A percentile compares a stretch with the other conserved stretches of the same genome.
Evolutionary conservation across 768 basidiomycete genomes (phyloP).

Genomic region (Russula brevipes): DNA sequence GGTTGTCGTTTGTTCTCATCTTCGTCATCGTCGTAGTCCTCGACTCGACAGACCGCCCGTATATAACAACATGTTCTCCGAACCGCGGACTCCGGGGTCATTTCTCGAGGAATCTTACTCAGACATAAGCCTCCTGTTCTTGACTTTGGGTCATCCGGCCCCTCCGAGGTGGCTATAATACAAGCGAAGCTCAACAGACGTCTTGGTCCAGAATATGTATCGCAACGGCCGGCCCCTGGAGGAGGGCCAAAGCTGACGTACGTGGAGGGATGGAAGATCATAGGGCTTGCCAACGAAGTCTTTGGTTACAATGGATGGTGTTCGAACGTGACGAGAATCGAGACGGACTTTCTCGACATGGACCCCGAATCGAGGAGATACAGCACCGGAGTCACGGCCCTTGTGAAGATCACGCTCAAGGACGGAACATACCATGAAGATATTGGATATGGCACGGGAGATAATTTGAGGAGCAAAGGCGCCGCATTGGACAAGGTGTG

Average conservation of each 20-base stretch:
- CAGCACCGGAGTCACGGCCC: conserved; percentile 74
- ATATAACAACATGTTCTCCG: conserved; percentile 17
- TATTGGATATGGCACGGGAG: conserved; percentile 81
- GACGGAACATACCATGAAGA: conserved; percentile 94
- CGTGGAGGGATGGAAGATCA: conserved; percentile 96
- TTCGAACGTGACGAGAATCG: conserved; percentile 66
- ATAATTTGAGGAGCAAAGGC: conserved; percentile 83
- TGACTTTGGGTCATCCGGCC: neutral
- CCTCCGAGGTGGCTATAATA: conserved; percentile 60
- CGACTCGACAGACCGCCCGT: neutral
- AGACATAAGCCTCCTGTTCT: conserved; percentile 8
- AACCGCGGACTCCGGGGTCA: conserved; percentile 13
- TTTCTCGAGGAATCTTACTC: conserved; percentile 11
- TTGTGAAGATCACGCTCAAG: conserved; percentile 79
- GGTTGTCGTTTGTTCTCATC: neutral
- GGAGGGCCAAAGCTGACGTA: conserved; percentile 88
- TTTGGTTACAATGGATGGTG: conserved; percentile 99
- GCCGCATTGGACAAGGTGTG: conserved; percentile 86
- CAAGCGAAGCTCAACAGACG: conserved; percentile 81
- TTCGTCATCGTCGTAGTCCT: neutral
- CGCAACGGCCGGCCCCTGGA: conserved; percentile 81
- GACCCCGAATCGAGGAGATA: conserved; percentile 61
- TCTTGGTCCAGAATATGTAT: conserved; percentile 92
- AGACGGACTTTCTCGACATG: conserved; percentile 74
- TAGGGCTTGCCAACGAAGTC: conserved; percentile 96